Evolutionary conservation across 331 rosid species (phyloP).

Genomic region (Pyrus hybrid): DNA sequence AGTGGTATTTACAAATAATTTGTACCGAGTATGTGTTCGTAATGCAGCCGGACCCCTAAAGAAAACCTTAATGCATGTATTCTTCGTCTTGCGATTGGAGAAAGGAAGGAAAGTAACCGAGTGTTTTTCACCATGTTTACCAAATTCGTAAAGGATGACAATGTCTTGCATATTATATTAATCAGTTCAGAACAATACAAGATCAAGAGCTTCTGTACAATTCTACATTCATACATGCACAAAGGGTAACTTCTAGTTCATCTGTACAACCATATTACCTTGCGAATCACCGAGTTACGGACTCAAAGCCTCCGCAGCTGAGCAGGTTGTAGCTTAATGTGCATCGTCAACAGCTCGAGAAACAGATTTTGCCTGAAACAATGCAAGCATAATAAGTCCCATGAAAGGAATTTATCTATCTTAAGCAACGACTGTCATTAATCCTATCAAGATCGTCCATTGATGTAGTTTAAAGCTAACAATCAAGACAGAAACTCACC

Average conservation of each 20-base stretch:
- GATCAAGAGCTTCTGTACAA: not conserved
- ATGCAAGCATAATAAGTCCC: not conserved
- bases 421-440: not conserved
- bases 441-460: not conserved
- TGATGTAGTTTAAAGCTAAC: not conserved
- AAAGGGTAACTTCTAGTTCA: constrained; percentile 23
- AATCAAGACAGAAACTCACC: constrained; percentile 36
- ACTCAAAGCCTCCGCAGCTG: not conserved
- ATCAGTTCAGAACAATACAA: not conserved
- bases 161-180: not conserved
- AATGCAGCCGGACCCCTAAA: not conserved
- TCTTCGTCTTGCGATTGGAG: not conserved
- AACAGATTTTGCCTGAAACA: constrained; percentile 62
- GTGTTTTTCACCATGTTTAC: not conserved
- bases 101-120: not conserved
- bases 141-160: not conserved
- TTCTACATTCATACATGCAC: not conserved
- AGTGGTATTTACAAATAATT: too few relatives aligned
- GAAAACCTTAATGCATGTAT: not conserved
- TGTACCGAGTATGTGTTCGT: not conserved
- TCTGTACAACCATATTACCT: not conserved
- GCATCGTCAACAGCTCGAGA: constrained; percentile 46
- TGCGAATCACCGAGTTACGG: constrained; percentile 3
- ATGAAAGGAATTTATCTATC: not conserved
- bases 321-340: constrained; percentile 4